Percentiles rank a stretch among this genome's conserved stretches.
These are phyloP conservation scores for Epichloe glyceriae DNA, from an alignment of 2,329 filamentous ascomycete genomes.

Conservation along the genomic window DNA sequence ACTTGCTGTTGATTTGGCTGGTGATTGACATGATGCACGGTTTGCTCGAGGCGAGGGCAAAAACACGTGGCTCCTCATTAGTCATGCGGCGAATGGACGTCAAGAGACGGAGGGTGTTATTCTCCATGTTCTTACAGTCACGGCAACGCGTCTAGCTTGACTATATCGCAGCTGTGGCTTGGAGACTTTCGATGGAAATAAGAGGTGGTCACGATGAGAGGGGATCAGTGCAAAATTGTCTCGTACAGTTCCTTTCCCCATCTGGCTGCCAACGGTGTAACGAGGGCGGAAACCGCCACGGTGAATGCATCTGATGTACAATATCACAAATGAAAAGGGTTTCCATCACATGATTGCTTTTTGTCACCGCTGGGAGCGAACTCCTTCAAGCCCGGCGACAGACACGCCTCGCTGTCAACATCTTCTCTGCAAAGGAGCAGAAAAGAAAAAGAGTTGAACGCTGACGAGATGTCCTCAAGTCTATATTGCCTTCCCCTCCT, in stretches of 20 bases:
- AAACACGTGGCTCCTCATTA: too few species aligned
- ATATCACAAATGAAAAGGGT: constrained; percentile 6
- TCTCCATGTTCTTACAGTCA: too few species aligned
- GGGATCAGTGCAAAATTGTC: too few species aligned
- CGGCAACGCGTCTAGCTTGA: too few species aligned
- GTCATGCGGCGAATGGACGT: too few species aligned
- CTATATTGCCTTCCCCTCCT: constrained; percentile 4
- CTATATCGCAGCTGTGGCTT: too few species aligned
- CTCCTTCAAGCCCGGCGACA: background rate
- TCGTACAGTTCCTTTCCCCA: background rate
- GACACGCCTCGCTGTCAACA: background rate
- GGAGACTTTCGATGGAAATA: too few species aligned
- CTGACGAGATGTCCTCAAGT: background rate
- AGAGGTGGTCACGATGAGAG: too few species aligned
- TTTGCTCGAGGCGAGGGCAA: too few species aligned
- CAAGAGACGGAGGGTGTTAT: too few species aligned
- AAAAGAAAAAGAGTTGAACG: background rate
- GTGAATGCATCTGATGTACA: constrained; percentile 10
- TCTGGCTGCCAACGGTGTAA: background rate
- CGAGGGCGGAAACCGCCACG: background rate
- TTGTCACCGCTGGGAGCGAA: background rate
- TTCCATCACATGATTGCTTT: background rate
- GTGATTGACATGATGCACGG: too few species aligned
- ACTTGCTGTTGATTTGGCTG: too few species aligned
- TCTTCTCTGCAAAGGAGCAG: background rate